Base-by-base conservation (phyloP, 352 stramenopile species). In the Pythium rishiriense region DNA sequence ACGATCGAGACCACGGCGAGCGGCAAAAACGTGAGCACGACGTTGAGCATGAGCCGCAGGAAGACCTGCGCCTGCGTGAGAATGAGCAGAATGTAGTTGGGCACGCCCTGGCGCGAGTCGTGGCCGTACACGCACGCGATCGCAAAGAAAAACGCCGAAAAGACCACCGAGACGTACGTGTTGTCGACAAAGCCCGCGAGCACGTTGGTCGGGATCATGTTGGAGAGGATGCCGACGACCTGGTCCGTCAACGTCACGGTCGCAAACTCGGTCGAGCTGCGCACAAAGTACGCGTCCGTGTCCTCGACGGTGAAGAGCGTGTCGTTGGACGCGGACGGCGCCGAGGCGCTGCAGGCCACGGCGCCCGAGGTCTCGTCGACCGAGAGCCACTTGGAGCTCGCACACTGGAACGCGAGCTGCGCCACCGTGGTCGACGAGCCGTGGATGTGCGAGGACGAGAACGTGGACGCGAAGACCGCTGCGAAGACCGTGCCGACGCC, bases 1-100 rank as follows among this genome's bases (percentile, higher is more conserved):
- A 91, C 73, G 48, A 93, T 63, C 60, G 79, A 91, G 37, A 88
- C 62, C 48, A 90, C 77, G 14, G 82, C 79, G n/a, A 91, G 59
- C 9, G 85, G 82, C 58, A 87, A 81, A 45, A 85, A 73, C 57
- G 67, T 73, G n/a, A 91, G 67, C 25, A 91, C 70, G 22, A 72
- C 75, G 52, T 87, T 87, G 61, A 91, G 73, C 19, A 93, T 64
- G 60, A 90, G 68, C 39, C 79, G 70, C 24, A 93, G 74, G 22
- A 87, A 67, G 54, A 83, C 77, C 45, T 81, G 81, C 4, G 72
- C 70, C 35, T 93, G 81, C 4, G 46, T 76, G 25, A 90, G 67
- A 41, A 90, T 56, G 33, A 93, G 72, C 5, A 91, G 47, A 25
- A 77, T 58, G 46, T 88, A 89, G 55, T 85, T 87, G 50, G 86